A percentile compares a stretch with the other conserved stretches of the same genome.
These are phyloP conservation scores for Calonectria pauciramosa DNA, from an alignment of 2,329 filamentous ascomycete species.

Conservation along the genomic window DNA sequence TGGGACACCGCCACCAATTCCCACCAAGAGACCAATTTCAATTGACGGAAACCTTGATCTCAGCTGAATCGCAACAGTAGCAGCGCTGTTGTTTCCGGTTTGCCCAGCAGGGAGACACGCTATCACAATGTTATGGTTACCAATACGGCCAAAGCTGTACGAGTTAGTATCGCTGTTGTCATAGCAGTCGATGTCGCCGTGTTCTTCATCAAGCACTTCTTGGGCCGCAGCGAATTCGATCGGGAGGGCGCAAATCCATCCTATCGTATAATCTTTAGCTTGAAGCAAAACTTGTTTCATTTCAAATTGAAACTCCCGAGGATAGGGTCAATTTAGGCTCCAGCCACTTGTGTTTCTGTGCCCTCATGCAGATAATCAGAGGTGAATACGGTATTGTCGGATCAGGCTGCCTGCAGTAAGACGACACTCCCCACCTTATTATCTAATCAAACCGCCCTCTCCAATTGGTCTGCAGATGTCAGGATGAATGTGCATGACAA, in stretches of 20 bases:
- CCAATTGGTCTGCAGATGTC: neutral
- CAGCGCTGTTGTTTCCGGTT: neutral
- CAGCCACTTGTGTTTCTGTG: neutral
- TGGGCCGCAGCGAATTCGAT: neutral
- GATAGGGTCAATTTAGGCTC: neutral
- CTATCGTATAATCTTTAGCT: neutral
- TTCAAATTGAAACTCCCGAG: neutral
- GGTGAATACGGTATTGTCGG: neutral
- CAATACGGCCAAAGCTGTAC: neutral
- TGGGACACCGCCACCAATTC: neutral
- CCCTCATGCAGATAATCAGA: neutral
- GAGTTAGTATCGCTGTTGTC: neutral
- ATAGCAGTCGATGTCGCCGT: neutral
- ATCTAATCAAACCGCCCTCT: neutral
- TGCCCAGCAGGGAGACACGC: neutral
- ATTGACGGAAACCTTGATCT: neutral
- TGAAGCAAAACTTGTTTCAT: neutral
- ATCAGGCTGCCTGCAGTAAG: neutral
- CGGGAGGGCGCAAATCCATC: neutral
- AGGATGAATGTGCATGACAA: neutral
- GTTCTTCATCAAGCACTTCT: neutral
- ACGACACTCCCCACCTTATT: neutral
- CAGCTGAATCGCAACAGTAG: neutral
- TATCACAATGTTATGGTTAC: neutral
- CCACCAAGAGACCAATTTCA: neutral